Evolutionary conservation across 441 rosid species (phyloP), one percentile per base, ranked within the genome.

Genomic region (Mallotus japonicus): DNA sequence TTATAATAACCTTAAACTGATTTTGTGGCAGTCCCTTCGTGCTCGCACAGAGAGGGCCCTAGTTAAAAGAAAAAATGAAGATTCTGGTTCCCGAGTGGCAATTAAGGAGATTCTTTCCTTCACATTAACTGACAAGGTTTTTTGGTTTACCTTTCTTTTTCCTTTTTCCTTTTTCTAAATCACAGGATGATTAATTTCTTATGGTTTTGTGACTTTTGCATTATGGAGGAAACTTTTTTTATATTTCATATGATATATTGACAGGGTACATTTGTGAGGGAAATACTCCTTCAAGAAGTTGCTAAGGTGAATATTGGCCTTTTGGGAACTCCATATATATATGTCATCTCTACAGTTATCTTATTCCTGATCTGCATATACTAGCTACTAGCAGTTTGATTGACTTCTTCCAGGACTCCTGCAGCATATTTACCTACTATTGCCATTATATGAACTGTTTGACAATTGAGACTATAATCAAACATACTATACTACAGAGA

Each of bases 211-310:
- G 8, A 37, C 67, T 42, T 56, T 5, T 49, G 3, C 5, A n/a
- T 0, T 47, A 46, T 8, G 42, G 32, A 62, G 34, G 16, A 17
- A 20, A 8, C 57, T 64, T 49, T 65, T 62, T 49, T 55, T 67
- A 37, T 37, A 1, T 37, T 37, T 37, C 1, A 37, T 77, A 54
- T 58, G 37, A 69, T 58, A 71, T 63, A 17, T 80, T 85, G 76
- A 74, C 87, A 95, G 99, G 99, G 97, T 70, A 78, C 90, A 51
- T 89, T 90, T 78, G 89, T 92, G 76, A 90, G 97, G 86, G 97
- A 95, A 79, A 89, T 95, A 75, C 83, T 95, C 77, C 85, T 95
- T 85, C 86, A 81, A 80, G 99, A 95, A 82, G 80, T 92, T 58
- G 89, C 97, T 13, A 95, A 95, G 97, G 99, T 92, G 77, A 63